These are phyloP conservation scores for Boletus mariae DNA, from an alignment of 1,284 basidiomycete genomes.

Conservation along the genomic window DNA sequence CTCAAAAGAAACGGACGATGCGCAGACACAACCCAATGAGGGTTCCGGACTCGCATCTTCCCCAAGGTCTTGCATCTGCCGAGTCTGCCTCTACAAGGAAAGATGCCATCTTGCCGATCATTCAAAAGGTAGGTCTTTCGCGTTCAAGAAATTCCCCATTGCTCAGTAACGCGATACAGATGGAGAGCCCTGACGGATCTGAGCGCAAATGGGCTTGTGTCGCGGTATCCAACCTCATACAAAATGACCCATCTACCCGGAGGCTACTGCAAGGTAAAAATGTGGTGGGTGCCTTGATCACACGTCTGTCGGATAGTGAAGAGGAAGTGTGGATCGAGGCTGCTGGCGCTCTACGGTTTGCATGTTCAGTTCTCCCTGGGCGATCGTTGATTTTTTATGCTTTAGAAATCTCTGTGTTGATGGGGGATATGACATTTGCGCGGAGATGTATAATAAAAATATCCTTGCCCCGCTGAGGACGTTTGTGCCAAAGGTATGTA, in stretches of 20 bases:
- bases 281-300: constrained; percentile 82
- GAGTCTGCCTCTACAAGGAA: constrained; percentile 69
- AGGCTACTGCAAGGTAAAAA: constrained; percentile 88
- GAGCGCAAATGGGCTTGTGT: constrained; percentile 93
- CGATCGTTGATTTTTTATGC: constrained; percentile 3
- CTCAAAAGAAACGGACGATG: constrained; percentile 77
- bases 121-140: constrained; percentile 66
- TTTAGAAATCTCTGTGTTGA: constrained; percentile 88
- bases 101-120: constrained; percentile 77
- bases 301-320: constrained; percentile 76
- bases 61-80: constrained; percentile 70
- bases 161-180: constrained; percentile 38
- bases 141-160: constrained; percentile 1
- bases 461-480: constrained; percentile 72
- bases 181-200: constrained; percentile 67
- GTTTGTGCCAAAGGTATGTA: constrained; percentile 69
- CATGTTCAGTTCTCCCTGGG: constrained; percentile 17
- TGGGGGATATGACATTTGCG: constrained; percentile 89
- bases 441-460: constrained; percentile 96
- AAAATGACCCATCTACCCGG: constrained; percentile 84
- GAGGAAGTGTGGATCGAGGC: constrained; percentile 88
- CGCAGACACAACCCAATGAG: constrained; percentile 88
- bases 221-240: constrained; percentile 85
- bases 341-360: constrained; percentile 71
- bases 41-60: constrained; percentile 86